Evolutionary conservation across 2,329 filamentous ascomycete genomes (phyloP).

Genomic region (Stagonosporopsis tanaceti): DNA sequence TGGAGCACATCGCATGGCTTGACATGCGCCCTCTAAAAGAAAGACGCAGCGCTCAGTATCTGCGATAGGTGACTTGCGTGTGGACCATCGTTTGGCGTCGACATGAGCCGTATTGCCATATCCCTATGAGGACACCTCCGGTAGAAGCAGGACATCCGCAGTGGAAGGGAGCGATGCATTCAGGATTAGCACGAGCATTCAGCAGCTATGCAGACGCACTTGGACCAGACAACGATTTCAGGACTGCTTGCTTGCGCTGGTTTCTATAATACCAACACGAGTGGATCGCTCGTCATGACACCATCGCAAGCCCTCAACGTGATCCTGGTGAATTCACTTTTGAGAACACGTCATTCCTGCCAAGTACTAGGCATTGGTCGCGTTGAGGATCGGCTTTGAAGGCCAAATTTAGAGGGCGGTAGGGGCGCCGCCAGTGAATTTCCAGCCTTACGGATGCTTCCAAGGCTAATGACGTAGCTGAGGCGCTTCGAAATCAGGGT

Average conservation of each 20-base stretch:
- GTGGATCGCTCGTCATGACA: not conserved
- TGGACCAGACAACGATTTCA: not conserved
- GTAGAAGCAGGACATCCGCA: too few relatives aligned
- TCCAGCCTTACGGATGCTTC: conserved; percentile 7
- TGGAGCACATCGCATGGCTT: conserved; percentile 24
- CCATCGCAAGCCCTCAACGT: too few relatives aligned
- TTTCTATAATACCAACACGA: not conserved
- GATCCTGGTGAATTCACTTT: too few relatives aligned
- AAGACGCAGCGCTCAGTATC: not conserved
- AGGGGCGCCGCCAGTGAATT: not conserved
- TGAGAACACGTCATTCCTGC: too few relatives aligned
- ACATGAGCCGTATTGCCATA: too few relatives aligned
- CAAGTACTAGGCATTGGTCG: not conserved
- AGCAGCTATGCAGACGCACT: not conserved
- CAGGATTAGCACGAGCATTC: not conserved
- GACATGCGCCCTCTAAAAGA: not conserved
- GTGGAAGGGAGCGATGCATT: not conserved
- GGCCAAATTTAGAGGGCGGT: not conserved
- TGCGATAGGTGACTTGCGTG: not conserved
- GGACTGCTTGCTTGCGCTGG: not conserved
- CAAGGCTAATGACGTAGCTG: conserved; percentile 28
- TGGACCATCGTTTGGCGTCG: not conserved
- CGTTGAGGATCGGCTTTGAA: conserved; percentile 1
- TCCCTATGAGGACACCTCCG: too few relatives aligned
- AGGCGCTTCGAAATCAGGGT: conserved; percentile 14